Evolutionary conservation across 306 rosid genomes (phyloP).

Genomic region (Cucumis cinereus): DNA sequence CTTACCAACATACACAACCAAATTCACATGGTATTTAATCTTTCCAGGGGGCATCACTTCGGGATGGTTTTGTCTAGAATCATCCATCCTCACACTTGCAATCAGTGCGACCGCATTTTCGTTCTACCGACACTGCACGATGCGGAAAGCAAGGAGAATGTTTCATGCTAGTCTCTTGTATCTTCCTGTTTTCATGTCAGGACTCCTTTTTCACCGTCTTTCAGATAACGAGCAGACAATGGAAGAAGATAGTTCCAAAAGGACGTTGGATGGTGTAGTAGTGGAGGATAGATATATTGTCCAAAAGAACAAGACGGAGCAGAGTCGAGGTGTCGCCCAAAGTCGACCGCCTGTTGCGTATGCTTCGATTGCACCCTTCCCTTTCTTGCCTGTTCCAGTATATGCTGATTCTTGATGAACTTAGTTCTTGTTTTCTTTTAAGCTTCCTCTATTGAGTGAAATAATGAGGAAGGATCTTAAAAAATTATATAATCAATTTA

Average conservation of each 20-base stretch:
- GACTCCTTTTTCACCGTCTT: conserved; percentile 74
- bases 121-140: conserved; percentile 58
- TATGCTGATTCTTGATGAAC: conserved; percentile 17
- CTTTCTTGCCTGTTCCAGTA: conserved; percentile 78
- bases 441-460: background rate
- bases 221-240: conserved; percentile 25
- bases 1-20: background rate
- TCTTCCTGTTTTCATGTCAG: conserved; percentile 88
- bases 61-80: conserved; percentile 81
- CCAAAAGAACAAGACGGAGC: conserved; percentile 14
- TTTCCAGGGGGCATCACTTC: conserved; percentile 85
- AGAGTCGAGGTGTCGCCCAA: background rate
- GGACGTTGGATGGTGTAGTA: conserved; percentile 10
- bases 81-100: conserved; percentile 73
- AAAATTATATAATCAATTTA: background rate
- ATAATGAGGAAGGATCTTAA: background rate
- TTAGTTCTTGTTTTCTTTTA: background rate
- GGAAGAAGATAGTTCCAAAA: conserved; percentile 19
- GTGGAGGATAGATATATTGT: conserved; percentile 16
- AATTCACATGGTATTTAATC: background rate
- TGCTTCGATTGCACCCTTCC: conserved; percentile 81
- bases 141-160: conserved; percentile 74
- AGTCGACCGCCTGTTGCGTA: conserved; percentile 67
- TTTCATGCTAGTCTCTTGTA: conserved; percentile 87
- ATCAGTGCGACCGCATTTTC: conserved; percentile 69